Evolutionary conservation across 2,329 filamentous ascomycete species (phyloP).

Genomic region (Rachicladosporium sp.): DNA sequence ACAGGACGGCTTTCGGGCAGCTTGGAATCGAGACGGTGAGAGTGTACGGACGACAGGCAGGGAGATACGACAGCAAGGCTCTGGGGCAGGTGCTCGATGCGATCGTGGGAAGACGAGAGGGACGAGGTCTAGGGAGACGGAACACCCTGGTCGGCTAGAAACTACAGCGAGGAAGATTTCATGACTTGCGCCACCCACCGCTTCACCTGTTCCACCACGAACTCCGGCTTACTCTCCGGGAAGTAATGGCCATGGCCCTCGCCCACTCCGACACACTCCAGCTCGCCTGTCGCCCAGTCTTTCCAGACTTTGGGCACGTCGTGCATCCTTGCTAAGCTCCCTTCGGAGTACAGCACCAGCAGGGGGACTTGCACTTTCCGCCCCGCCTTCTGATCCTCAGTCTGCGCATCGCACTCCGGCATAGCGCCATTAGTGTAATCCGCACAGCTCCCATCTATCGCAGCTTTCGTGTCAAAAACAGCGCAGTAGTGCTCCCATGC

Average conservation of each 20-base stretch:
- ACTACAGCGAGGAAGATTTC: slow-evolving; percentile 2
- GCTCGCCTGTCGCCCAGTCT: slow-evolving; percentile 30
- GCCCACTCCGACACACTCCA: slow-evolving; percentile 22
- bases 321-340: slow-evolving; percentile 30
- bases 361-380: slow-evolving; percentile 31
- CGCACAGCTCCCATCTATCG: slow-evolving; percentile 32
- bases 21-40: slow-evolving; percentile 70
- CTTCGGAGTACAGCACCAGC: slow-evolving; percentile 33
- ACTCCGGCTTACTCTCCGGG: slow-evolving; percentile 33
- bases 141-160: not conserved
- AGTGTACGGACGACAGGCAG: slow-evolving; percentile 55
- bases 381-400: slow-evolving; percentile 32
- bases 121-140: not conserved
- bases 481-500: slow-evolving; percentile 33
- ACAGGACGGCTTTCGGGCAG: slow-evolving; percentile 48
- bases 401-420: slow-evolving; percentile 32
- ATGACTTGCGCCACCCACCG: too few relatives aligned
- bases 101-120: slow-evolving; percentile 48
- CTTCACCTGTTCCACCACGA: slow-evolving; percentile 17
- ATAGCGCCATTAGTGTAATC: slow-evolving; percentile 36
- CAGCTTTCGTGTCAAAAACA: slow-evolving; percentile 31
- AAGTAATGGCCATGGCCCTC: slow-evolving; percentile 35
- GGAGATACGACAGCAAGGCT: slow-evolving; percentile 64
- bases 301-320: slow-evolving; percentile 34
- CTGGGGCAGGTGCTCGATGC: slow-evolving; percentile 64